A percentile compares a stretch with the other conserved stretches of the same genome.
Conservation (phyloP, 2,329 filamentous ascomycete genomes). For the Volutella citrinella region DNA sequence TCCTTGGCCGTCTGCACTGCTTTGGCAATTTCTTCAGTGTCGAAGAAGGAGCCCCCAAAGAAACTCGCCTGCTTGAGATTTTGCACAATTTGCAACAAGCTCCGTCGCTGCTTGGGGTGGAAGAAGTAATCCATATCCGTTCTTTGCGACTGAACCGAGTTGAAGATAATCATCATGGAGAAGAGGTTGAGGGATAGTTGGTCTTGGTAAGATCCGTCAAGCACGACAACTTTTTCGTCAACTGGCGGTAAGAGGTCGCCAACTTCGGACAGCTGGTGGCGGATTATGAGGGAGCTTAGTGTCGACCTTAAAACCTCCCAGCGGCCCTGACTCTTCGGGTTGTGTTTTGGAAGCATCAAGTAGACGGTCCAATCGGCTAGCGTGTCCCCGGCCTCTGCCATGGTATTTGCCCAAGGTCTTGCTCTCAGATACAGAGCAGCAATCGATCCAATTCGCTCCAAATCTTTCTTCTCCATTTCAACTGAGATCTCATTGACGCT, state of each 20-base stretch:
- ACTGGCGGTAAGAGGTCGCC: conserved; percentile 67
- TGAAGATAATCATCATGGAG: conserved; percentile 77
- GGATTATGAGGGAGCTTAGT: conserved; percentile 76
- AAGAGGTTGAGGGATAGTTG: conserved; percentile 82
- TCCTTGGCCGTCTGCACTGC: conserved; percentile 63
- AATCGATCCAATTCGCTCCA: conserved; percentile 65
- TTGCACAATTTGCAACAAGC: conserved; percentile 64
- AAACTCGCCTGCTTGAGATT: conserved; percentile 85
- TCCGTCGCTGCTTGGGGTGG: conserved; percentile 67
- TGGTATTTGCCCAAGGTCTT: conserved; percentile 72
- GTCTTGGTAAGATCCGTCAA: conserved; percentile 83
- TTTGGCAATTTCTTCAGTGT: conserved; percentile 56
- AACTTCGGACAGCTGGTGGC: conserved; percentile 73
- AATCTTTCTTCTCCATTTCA: conserved; percentile 57
- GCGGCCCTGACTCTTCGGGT: conserved; percentile 50
- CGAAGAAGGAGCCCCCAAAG: conserved; percentile 77
- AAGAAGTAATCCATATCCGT: conserved; percentile 87
- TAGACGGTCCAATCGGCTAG: conserved; percentile 70
- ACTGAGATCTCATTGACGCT: conserved; percentile 25
- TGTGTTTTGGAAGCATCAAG: conserved; percentile 58
- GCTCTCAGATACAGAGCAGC: conserved; percentile 70
- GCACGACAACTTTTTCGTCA: conserved; percentile 65
- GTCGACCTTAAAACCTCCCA: conserved; percentile 64
- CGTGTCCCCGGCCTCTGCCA: conserved; percentile 50
- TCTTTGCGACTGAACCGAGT: conserved; percentile 83